Evolutionary conservation across 2,329 filamentous ascomycete species (phyloP).

Genomic region (Epichloe coenophiala): DNA sequence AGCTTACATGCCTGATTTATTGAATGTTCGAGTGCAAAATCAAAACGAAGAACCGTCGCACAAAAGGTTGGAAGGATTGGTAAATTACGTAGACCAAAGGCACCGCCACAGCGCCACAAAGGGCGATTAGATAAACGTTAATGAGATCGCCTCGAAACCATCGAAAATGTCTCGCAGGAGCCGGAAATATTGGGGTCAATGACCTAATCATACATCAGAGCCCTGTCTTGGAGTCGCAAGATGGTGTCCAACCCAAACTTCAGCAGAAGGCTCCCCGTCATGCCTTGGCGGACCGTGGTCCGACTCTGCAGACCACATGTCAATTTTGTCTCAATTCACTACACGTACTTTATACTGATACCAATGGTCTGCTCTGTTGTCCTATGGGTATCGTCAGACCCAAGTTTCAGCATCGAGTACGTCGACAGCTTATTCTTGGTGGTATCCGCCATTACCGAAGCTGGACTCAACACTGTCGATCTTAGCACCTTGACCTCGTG

Average conservation of each 20-base stretch:
- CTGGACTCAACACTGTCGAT: constrained; percentile 55
- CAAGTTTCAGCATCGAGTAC: constrained; percentile 39
- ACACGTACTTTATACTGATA: constrained; percentile 49
- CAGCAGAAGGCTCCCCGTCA: background rate
- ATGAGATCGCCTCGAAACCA: background rate
- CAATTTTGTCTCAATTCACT: constrained; percentile 53
- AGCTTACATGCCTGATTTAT: no score
- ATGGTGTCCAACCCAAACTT: background rate
- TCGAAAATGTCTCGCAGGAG: background rate
- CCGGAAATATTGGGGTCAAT: background rate
- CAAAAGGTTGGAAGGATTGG: no score
- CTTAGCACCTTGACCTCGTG: constrained; percentile 50
- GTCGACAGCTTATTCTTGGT: constrained; percentile 54
- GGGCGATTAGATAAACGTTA: no score
- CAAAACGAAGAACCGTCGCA: no score
- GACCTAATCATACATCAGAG: background rate
- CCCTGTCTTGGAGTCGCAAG: background rate
- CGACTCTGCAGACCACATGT: constrained; percentile 24
- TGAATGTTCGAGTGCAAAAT: no score
- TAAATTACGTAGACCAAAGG: no score
- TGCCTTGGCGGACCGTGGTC: background rate
- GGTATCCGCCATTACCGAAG: constrained; percentile 52
- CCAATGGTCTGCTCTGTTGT: constrained; percentile 43
- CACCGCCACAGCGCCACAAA: no score
- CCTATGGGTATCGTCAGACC: constrained; percentile 45